Conservation (phyloP, 2,329 filamentous ascomycete species). For the Fusarium euwallaceae region DNA sequence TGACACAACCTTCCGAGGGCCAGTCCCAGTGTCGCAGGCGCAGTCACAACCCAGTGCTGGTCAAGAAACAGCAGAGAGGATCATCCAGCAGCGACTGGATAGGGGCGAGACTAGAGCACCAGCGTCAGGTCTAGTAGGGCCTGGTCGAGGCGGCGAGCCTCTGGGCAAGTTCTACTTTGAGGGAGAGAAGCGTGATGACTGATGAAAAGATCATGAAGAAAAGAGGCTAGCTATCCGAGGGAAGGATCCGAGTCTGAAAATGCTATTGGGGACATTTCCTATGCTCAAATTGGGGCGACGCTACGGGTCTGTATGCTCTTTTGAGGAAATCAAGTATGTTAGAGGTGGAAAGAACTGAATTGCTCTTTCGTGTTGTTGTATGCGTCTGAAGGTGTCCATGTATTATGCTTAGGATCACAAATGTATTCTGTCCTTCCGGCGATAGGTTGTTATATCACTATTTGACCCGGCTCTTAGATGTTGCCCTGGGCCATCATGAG, state of each 20-base stretch:
- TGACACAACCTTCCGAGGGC: conserved; percentile 73
- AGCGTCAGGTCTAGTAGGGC: conserved; percentile 56
- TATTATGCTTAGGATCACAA: conserved; percentile 21
- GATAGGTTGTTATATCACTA: not conserved
- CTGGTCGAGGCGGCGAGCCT: conserved; percentile 59
- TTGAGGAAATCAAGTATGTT: not conserved
- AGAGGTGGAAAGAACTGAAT: not conserved
- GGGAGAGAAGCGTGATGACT: conserved; percentile 49
- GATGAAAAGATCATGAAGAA: not conserved
- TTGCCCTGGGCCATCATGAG: not conserved
- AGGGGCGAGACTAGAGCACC: conserved; percentile 60
- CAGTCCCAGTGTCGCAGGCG: conserved; percentile 59
- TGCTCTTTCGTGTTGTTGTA: not conserved
- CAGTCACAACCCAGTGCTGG: conserved; percentile 38
- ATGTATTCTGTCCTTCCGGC: conserved; percentile 9
- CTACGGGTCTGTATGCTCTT: not conserved
- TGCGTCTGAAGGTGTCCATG: not conserved
- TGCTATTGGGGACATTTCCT: not conserved
- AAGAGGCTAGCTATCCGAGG: not conserved
- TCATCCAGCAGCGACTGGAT: conserved; percentile 70
- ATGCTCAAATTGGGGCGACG: not conserved
- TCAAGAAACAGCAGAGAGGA: conserved; percentile 73
- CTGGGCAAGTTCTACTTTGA: conserved; percentile 74
- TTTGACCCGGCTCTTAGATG: too few species aligned
- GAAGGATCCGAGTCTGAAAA: not conserved